These are phyloP conservation scores for Diaporthe caulivora DNA, from an alignment of 2,329 filamentous ascomycete genomes.

Conservation along the genomic window DNA sequence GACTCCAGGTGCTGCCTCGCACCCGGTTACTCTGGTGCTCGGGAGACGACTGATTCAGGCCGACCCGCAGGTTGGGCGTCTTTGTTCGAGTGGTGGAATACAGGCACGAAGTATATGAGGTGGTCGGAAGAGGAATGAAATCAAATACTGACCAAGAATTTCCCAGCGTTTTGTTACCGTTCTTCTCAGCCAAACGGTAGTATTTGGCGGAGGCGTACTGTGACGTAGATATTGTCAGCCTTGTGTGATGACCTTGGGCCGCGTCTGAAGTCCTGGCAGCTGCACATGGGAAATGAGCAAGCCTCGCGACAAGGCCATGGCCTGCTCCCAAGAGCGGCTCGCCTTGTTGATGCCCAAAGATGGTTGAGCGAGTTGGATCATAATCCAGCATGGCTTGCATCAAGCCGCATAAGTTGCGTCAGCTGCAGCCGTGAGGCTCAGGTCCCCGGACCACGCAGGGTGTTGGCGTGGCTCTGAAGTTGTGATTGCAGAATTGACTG, in stretches of 20 bases:
- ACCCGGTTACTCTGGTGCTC: neutral
- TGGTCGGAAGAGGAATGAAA: constrained; percentile 41
- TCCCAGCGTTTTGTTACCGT: constrained; percentile 89
- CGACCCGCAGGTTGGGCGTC: neutral
- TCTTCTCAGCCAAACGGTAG: constrained; percentile 89
- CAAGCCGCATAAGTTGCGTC: neutral
- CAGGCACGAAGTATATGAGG: neutral
- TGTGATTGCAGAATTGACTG: neutral
- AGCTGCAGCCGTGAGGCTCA: constrained; percentile 32
- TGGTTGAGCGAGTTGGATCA: neutral
- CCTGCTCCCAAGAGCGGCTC: constrained; percentile 38
- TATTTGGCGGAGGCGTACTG: constrained; percentile 89
- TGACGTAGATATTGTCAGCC: constrained; percentile 58
- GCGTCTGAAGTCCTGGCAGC: constrained; percentile 17
- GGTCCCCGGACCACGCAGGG: neutral
- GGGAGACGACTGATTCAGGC: neutral
- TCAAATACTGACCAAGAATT: constrained; percentile 86
- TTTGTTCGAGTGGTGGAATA: neutral
- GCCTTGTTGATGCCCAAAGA: constrained; percentile 58
- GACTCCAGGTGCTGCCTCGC: neutral
- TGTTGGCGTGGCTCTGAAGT: neutral
- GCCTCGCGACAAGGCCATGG: constrained; percentile 15
- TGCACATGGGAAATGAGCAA: neutral
- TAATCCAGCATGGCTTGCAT: neutral
- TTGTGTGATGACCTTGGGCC: constrained; percentile 57